phyloP scores from a whole-genome alignment of 768 basidiomycete species.

The Stropharia rugosoannulata region DNA sequence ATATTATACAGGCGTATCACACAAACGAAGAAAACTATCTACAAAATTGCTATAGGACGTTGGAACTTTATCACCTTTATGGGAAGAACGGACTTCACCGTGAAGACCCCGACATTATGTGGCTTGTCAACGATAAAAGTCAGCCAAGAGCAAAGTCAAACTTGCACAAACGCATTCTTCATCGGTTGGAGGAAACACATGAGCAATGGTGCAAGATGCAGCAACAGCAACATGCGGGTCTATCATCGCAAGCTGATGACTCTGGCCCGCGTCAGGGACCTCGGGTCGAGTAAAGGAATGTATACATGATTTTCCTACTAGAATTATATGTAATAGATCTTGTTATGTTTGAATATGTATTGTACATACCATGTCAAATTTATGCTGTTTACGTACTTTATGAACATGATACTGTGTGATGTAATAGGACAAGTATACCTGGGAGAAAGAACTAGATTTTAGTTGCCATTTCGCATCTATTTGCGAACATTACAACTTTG shows the following conservation, averaged over 20 bases:
- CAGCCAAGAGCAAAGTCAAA: constrained; percentile 42
- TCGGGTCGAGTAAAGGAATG: constrained; percentile 10
- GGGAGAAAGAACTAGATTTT: too few relatives aligned
- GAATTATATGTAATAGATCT: background rate
- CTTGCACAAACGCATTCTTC: constrained; percentile 45
- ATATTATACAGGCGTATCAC: constrained; percentile 53
- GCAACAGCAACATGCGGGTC: background rate
- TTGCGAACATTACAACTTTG: too few relatives aligned
- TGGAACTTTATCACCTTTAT: constrained; percentile 51
- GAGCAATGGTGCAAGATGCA: constrained; percentile 33
- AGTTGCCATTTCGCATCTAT: too few relatives aligned
- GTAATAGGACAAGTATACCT: too few relatives aligned
- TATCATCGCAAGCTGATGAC: background rate
- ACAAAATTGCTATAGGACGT: constrained; percentile 47
- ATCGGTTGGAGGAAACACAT: constrained; percentile 49
- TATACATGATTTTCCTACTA: constrained; percentile 3
- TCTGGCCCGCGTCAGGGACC: constrained; percentile 1
- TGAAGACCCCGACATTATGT: constrained; percentile 48
- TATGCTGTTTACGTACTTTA: too few relatives aligned
- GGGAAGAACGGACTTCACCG: constrained; percentile 51
- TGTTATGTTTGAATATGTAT: too few relatives aligned
- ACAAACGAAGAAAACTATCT: constrained; percentile 42
- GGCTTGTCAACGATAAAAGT: constrained; percentile 47
- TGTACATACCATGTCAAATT: too few relatives aligned
- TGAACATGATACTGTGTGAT: too few relatives aligned